Evolutionary conservation across 2,329 filamentous ascomycete genomes (phyloP).

Genomic region (Fusarium fracticaudum): DNA sequence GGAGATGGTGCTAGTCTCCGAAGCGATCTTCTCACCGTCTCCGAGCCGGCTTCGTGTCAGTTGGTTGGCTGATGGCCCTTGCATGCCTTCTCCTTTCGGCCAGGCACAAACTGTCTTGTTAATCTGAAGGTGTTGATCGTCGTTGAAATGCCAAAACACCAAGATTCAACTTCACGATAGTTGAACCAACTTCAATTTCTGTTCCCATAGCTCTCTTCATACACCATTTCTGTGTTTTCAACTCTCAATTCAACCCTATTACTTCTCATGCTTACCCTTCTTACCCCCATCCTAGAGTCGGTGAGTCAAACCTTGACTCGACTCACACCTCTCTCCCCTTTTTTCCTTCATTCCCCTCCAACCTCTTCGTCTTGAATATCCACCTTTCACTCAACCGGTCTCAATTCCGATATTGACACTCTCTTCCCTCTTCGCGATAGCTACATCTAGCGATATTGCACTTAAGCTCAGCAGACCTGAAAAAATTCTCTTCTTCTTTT

Average conservation of each 20-base stretch:
- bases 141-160: slow-evolving; percentile 17
- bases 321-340: slow-evolving; percentile 15
- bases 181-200: background rate
- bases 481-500: slow-evolving; percentile 27
- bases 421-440: slow-evolving; percentile 13
- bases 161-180: slow-evolving; percentile 21
- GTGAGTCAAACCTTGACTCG: slow-evolving; percentile 12
- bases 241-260: background rate
- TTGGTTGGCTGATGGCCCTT: slow-evolving; percentile 34
- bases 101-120: slow-evolving; percentile 5
- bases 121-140: slow-evolving; percentile 5
- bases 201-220: background rate
- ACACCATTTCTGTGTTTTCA: background rate
- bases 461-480: slow-evolving; percentile 39
- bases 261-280: background rate
- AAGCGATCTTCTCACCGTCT: slow-evolving; percentile 28
- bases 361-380: slow-evolving; percentile 33
- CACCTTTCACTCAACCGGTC: slow-evolving; percentile 13
- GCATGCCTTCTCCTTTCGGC: slow-evolving; percentile 31
- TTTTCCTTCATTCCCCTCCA: slow-evolving; percentile 11
- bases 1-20: slow-evolving; percentile 26
- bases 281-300: slow-evolving; percentile 3
- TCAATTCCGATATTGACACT: slow-evolving; percentile 32
- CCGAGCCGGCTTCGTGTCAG: slow-evolving; percentile 22
- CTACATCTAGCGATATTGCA: slow-evolving; percentile 1